These are phyloP conservation scores for Beverwykella pulmonaria DNA, from an alignment of 495 filamentous ascomycete genomes.

Conservation along the genomic window DNA sequence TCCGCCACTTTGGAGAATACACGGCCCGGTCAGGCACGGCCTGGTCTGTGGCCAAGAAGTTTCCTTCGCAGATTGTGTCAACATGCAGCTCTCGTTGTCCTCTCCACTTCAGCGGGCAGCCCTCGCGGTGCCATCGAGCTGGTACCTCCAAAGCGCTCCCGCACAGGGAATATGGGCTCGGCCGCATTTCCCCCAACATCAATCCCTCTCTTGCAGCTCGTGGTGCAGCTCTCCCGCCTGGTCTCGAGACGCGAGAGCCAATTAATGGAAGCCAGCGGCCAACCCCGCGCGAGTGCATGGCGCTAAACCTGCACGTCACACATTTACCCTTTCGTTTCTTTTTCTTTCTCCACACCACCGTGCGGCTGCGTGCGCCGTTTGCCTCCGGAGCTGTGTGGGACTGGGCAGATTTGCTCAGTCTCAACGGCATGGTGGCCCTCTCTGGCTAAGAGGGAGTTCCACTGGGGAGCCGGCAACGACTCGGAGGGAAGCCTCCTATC, in stretches of 20 bases:
- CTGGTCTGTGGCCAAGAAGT: background rate
- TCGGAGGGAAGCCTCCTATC: background rate
- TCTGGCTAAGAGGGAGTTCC: too few species aligned
- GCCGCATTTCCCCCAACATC: conserved; percentile 1
- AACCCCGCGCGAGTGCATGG: conserved; percentile 16
- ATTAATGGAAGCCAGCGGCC: conserved; percentile 7
- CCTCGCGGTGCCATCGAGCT: conserved; percentile 1
- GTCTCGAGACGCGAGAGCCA: background rate
- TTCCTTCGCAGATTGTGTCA: conserved; percentile 1
- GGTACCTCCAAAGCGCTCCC: conserved; percentile 11
- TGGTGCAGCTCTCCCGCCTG: conserved; percentile 11
- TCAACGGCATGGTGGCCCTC: background rate
- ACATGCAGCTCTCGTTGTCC: background rate
- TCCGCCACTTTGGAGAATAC: background rate
- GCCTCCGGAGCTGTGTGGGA: background rate
- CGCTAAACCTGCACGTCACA: conserved; percentile 34
- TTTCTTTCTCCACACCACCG: conserved; percentile 16
- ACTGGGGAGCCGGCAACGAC: too few species aligned
- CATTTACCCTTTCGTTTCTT: conserved; percentile 19
- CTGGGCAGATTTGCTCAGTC: background rate
- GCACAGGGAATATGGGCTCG: conserved; percentile 6
- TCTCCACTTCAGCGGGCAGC: conserved; percentile 6
- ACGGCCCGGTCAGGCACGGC: background rate
- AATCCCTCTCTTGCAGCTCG: background rate
- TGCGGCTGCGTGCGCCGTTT: conserved; percentile 20